phyloP scores from a whole-genome alignment of 192 early-diverging fungal genomes.

The Phycomyces nitens region DNA sequence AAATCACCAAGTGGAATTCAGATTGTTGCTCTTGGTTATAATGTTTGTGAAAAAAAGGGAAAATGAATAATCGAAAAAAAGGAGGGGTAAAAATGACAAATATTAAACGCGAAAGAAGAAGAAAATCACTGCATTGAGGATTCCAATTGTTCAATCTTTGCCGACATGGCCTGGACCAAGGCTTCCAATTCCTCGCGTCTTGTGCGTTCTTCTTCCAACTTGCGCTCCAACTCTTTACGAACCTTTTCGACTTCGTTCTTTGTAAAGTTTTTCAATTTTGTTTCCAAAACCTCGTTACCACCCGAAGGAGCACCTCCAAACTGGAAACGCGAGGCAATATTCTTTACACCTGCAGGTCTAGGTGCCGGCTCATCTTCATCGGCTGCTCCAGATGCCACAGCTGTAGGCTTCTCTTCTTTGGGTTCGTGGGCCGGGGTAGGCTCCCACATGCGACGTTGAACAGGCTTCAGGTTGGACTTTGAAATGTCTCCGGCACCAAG shows the following conservation, averaged over 20 bases:
- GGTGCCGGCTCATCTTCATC: constrained; percentile 8
- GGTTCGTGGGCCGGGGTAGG: constrained; percentile 25
- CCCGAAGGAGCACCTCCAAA: constrained; percentile 23
- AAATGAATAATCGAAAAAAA: too few species aligned
- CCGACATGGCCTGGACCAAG: constrained; percentile 17
- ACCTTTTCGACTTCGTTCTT: constrained; percentile 34
- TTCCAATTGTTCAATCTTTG: constrained; percentile 10
- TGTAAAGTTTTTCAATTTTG: constrained; percentile 33
- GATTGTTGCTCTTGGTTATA: too few species aligned
- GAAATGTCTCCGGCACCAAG: constrained; percentile 13
- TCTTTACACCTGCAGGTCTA: constrained; percentile 27
- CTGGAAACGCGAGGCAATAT: constrained; percentile 29
- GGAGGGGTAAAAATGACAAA: too few species aligned
- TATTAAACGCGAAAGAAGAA: too few species aligned
- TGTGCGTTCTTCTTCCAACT: constrained; percentile 26
- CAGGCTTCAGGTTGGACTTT: constrained; percentile 26
- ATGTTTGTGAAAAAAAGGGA: too few species aligned
- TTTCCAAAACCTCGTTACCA: constrained; percentile 38
- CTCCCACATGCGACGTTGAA: constrained; percentile 34
- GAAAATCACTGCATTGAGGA: background rate
- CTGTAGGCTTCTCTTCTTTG: background rate
- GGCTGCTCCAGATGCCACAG: background rate
- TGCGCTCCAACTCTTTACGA: constrained; percentile 30
- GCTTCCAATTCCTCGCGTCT: constrained; percentile 27
- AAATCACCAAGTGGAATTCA: too few species aligned